Evolutionary conservation across 495 filamentous ascomycete species (phyloP), one percentile per base, ranked within the genome.

Genomic region (Penicillium steckii): DNA sequence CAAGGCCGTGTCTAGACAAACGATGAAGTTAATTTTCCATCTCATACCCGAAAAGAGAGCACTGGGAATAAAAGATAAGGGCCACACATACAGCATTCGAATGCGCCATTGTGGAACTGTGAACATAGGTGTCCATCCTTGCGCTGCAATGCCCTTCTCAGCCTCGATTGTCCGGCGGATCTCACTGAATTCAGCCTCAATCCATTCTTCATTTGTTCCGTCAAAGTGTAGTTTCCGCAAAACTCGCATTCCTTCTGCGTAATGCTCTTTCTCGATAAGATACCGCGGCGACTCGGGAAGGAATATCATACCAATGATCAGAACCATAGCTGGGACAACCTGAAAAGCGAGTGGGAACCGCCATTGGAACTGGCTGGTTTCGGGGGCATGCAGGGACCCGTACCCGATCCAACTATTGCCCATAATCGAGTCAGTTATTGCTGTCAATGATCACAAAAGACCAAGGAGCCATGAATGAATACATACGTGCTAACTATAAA

Each of bases 331-430:
- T 7, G 73, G 75, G 2, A 80, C 66, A 10, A 65, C 67, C 53
- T 83, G 80, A 35, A 83, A 77, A 2, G 79, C 81, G 15, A 82
- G 65, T 0, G 80, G 80, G 27, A 83, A 69, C 4, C 80, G 70
- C 81, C 80, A 82, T 68, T 82, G 77, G 35, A 80, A 67, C 21
- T 73, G 63, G 38, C 67, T 72, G 3, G 62, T 68, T 22, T 57
- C 61, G n/a, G 65, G 59, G 5, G 68, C 72, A 48, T 74, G 68
- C 8, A 71, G 68, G 22, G 75, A 76, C 23, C 79, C 78, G 58
- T 81, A 84, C 35, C 80, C 79, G 53, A 82, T 72, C 76, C 79
- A 84, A 59, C 77, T 81, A 57, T n/a, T 8, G 19, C 45, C 7
- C 13, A 10, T 30, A n/a, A 46, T 40, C 15, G 33, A 30, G 45